Base-by-base conservation (phyloP, 306 rosid species). In the Castanopsis chinensis region DNA sequence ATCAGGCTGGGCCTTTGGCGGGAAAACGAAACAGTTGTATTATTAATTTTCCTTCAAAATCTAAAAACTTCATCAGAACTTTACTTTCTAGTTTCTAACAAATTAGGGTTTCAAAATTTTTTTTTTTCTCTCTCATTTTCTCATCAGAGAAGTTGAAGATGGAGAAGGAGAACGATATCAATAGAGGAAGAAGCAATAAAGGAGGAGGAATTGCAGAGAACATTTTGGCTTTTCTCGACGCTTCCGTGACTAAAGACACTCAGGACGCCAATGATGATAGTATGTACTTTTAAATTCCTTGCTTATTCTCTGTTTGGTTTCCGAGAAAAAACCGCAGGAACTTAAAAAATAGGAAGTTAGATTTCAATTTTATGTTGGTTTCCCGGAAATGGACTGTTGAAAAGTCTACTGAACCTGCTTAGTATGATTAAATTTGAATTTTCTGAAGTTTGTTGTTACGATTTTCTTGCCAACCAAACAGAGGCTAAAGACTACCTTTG, bases 251-350 rank as follows among this genome's bases (percentile, higher is more conserved):
- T 30, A 88, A 88, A 57, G 91, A 92, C 80, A 81, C 82, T 65
- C 92, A 78, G 72, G 93, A 92, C 65, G 84, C 97, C n/a, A 71
- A 87, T 73, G 94, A 94, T 59, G 97, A 92, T 49, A 53, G 97
- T 92, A 83, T 28, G 76, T 52, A 27, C 53, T 30, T 30, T 32
- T 20, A 13, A 49, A 49, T 5, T 1, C 32, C 18, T 51, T 21
- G 12, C 32, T 15, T 18, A 49, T 5, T 57, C 71, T 54, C 43
- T 78, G 23, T 81, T 81, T 85, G 45, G 14, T 25, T 67, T 14
- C 52, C 41, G 14, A 32, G 80, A 76, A 65, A 65, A 35, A 32
- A 18, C 53, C 5, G 53, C 14, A 49, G 53, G 5, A 12, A 12
- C 15, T 12, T 10, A 49, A 13, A 49, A 49, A 49, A 49, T 2